Evolutionary conservation across 768 basidiomycete species (phyloP).

Genomic region (Suillus alpinus): DNA sequence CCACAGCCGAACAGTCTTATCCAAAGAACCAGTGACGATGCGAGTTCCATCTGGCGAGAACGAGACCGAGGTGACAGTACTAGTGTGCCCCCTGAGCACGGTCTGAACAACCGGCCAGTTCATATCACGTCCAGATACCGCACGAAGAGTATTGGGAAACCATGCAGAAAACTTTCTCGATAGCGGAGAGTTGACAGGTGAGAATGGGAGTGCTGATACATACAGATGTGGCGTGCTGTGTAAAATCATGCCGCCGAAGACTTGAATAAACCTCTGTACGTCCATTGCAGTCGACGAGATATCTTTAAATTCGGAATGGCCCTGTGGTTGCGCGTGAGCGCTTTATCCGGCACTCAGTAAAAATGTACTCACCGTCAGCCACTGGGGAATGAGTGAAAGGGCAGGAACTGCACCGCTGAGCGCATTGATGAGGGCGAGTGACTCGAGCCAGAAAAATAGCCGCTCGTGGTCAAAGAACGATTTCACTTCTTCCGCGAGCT

Average conservation of each 20-base stretch:
- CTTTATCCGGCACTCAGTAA: no score
- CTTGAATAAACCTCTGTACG: no score
- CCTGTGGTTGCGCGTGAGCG: not conserved
- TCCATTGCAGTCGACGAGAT: not conserved
- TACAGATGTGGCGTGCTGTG: no score
- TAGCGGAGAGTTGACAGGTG: no score
- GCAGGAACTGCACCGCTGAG: not conserved
- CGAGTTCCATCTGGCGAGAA: no score
- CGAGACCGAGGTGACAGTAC: not conserved
- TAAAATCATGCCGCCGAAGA: no score
- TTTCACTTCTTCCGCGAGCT: not conserved
- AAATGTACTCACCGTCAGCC: not conserved
- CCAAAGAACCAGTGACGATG: no score
- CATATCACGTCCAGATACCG: no score
- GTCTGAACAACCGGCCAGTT: not conserved
- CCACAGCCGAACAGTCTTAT: no score
- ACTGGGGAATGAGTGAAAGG: not conserved
- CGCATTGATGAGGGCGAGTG: not conserved
- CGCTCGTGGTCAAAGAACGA: conserved; percentile 4
- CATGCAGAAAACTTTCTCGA: no score
- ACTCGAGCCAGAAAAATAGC: conserved; percentile 8
- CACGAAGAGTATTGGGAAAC: no score
- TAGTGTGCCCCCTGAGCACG: conserved; percentile 8
- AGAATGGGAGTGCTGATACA: no score
- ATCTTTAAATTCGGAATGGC: conserved; percentile 1